A percentile compares a stretch with the other conserved stretches of the same genome.
Evolutionary conservation across 495 filamentous ascomycete species (phyloP).

Genomic region (Podospora pseudoanserina): DNA sequence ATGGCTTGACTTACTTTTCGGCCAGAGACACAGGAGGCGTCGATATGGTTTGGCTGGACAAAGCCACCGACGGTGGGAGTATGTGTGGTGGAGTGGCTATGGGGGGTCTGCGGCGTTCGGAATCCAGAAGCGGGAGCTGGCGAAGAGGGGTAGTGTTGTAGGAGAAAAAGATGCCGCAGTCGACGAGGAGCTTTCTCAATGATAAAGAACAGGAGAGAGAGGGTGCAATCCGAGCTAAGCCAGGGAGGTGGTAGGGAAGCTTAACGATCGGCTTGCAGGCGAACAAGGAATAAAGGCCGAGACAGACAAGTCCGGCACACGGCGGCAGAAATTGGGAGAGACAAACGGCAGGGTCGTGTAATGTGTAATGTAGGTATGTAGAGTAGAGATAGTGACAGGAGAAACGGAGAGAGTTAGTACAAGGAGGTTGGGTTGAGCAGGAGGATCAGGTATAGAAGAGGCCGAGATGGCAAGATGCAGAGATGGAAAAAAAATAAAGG

Average conservation of each 20-base stretch:
- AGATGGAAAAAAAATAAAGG: background rate
- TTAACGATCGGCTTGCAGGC: constrained; percentile 9
- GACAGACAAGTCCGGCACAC: constrained; percentile 8
- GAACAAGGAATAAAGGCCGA: constrained; percentile 20
- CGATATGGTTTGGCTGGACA: background rate
- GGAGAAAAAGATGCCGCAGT: background rate
- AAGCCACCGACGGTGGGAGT: background rate
- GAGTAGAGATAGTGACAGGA: background rate
- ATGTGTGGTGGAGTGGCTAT: background rate
- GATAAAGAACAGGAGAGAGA: constrained; percentile 14
- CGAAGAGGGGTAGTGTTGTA: background rate
- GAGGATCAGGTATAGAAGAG: background rate
- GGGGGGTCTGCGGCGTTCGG: background rate
- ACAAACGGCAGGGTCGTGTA: background rate
- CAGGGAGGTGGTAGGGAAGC: constrained; percentile 7
- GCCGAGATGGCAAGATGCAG: background rate
- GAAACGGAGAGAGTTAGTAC: background rate
- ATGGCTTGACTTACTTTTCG: constrained; percentile 9
- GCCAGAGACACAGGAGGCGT: background rate
- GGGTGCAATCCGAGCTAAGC: background rate
- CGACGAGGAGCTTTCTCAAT: constrained; percentile 3
- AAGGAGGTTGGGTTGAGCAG: background rate
- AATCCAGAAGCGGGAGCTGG: background rate
- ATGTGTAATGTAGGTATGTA: no score
- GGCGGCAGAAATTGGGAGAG: constrained; percentile 12